Base-by-base conservation (phyloP, 73 alveolate genomes). In the Paraurostyla sp. region DNA sequence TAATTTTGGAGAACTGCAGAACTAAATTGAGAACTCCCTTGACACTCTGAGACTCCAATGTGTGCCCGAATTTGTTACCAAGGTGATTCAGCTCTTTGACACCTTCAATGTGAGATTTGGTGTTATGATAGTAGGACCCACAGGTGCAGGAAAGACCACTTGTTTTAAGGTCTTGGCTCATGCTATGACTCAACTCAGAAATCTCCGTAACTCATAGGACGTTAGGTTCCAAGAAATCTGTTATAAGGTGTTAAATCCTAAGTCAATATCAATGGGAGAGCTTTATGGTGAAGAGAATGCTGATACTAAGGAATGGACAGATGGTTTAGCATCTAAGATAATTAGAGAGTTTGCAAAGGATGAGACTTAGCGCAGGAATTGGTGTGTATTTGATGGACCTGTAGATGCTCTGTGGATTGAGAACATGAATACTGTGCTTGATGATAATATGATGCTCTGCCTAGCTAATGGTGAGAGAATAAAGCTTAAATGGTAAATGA, bases 331-430 rank as follows among this genome's bases (percentile, higher is more conserved):
- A 0, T 93, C 99, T 20, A 91, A 85, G 81, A 91, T 76, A 59
- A 84, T 95, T 75, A 91, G 96, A 88, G 87, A 93, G 80, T 95
- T 94, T 29, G 94, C 96, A 38, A 75, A 91, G 81, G 96, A 91
- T 83, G 97, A 91, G 68, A 90, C 91, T 58, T 93, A 88, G 71
- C 63, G 76, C 57, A 88, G 93, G 50, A 95, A 92, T 63, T 91
- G 97, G 94, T 95, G 96, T 49, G 97, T 95, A 20, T 87, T 95
- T 63, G 99, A 95, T 88, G 99, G 99, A 25, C 99, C 99, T 48
- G 96, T 95, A 15, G 99, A 95, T 85, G 96, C 99, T 13, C 92
- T 93, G 45, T 95, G 99, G 99, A 95, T 95, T n/a, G 99, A 95
- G 89, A 95, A 95, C 63, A 95, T 95, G 99, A 95, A 95, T 82